Base-by-base conservation (phyloP, 129 eudicot genomes). In the Erigeron canadensis region DNA sequence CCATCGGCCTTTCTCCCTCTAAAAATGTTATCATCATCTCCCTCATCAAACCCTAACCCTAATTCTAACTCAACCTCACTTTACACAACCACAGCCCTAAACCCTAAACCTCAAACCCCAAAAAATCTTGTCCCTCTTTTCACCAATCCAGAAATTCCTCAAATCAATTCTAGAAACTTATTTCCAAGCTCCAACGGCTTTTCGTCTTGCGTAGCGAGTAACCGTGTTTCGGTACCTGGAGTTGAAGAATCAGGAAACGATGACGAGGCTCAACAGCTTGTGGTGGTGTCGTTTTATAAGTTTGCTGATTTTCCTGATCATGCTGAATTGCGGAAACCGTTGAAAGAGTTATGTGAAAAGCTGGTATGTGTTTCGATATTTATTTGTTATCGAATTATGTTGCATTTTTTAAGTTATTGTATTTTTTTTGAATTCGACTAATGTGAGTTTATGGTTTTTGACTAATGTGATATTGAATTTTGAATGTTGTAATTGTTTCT, bases 231-330 rank as follows among this genome's bases (percentile, higher is more conserved):
- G 50, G 47, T 70, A 50, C 34, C 84, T 8, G 44, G 53, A 40
- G 12, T 63, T 8, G 50, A 10, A 42, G 71, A 69, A n/a, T 16
- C 23, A 21, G 42, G 21, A 23, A 18, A 37, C 5, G 42, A 8
- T 5, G 43, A 59, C 2, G 66, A 37, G 65, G 55, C n/a, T 62
- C 68, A 38, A 47, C 72, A 80, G 6, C 82, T 92, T 48, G 85
- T 92, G 59, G 98, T 92, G 61, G 96, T 92, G 15, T 92, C 98
- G 0, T 92, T 92, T 74, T 92, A 92, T 79, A 89, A 92, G 82
- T 92, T 92, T 17, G 96, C 98, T 76, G 91, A 92, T 78, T 92
- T 92, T 50, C 85, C 88, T 23, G 98, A 92, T 80, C 95, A 92
- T 66, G 95, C 91, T 54, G 84, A 86, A 67, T 72, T 92, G 15